Base-by-base conservation (phyloP, 139 green algal genomes). In the Micractinium sp. region DNA sequence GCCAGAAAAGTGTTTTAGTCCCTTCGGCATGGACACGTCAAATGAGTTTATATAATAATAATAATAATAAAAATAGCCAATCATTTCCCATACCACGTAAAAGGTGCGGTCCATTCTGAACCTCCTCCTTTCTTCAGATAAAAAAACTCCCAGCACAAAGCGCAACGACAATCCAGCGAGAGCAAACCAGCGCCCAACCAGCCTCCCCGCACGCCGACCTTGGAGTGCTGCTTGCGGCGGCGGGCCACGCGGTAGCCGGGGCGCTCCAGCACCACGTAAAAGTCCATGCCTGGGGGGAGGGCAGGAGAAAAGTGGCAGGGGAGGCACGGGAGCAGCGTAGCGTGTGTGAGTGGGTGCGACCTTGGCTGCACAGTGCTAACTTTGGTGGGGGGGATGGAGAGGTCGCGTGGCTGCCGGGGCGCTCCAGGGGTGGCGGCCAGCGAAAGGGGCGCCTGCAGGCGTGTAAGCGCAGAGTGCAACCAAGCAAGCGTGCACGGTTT, bases 261-360 rank as follows among this genome's bases (percentile, higher is more conserved):
- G 74, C 98, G 91, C 93, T 99, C 98, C 85, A 99, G 94, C 81
- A 98, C 96, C 25, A 99, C 97, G 90, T 98, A 99, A 95, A 99
- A 99, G 94, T 99, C 98, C 98, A 99, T 99, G 89, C 98, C 97
- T 98, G 92, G 33, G 4, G 36, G 53, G 18, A 39, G 23, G 36
- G 80, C 35, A 33, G 39, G 63, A 53, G 14, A n/a, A 2, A 36
- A 41, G 18, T n/a, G n/a, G n/a, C n/a, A 29, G 27, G 81, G 1
- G 16, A 31, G 56, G 29, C 38, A 85, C 13, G 73, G 29, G 14
- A 39, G 41, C 41, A 66, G 36, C 18, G 36, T 16, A 1, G 29
- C n/a, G 76, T n/a, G 47, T 56, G 47, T 56, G 47, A 56, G 47
- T 16, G 47, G 47, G 47, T n/a, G n/a, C n/a, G n/a, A n/a, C n/a